A percentile compares a stretch with the other conserved stretches of the same genome.
These are phyloP conservation scores for Agrocybe chaxingu DNA, from an alignment of 768 basidiomycete genomes.

Conservation along the genomic window DNA sequence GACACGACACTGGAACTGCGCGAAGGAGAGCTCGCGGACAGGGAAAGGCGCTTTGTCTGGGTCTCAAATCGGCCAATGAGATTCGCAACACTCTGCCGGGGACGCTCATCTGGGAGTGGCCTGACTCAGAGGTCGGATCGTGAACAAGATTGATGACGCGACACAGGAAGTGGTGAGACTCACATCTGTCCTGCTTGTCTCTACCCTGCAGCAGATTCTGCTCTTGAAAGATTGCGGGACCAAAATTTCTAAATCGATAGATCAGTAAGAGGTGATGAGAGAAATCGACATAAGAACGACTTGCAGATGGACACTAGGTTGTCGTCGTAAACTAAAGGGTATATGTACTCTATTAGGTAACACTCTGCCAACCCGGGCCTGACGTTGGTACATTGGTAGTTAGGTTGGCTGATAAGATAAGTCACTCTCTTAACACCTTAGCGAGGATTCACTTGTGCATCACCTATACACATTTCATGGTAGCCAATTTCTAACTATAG, in stretches of 20 bases:
- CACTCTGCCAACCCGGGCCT: neutral
- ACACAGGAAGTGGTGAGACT: conserved; percentile 18
- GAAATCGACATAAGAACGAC: neutral
- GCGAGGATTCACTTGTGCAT: neutral
- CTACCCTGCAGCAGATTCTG: too few relatives aligned
- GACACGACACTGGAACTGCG: conserved; percentile 69
- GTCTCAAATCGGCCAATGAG: conserved; percentile 88
- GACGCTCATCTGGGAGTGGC: conserved; percentile 86
- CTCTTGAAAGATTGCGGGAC: neutral
- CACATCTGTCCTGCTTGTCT: conserved; percentile 27
- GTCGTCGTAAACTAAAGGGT: conserved; percentile 10
- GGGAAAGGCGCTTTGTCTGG: conserved; percentile 64
- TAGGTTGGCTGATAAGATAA: neutral
- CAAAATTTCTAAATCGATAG: neutral
- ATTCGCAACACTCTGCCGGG: conserved; percentile 83
- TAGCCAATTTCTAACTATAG: conserved; percentile 32
- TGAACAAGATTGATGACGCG: conserved; percentile 18
- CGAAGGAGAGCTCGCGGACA: conserved; percentile 31
- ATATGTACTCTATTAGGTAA: conserved; percentile 19
- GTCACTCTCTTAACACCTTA: too few relatives aligned
- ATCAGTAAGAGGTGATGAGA: neutral
- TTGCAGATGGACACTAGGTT: conserved; percentile 8
- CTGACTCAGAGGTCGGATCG: conserved; percentile 31
- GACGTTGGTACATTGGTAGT: neutral
- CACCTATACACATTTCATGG: conserved; percentile 17